Evolutionary conservation across 306 rosid genomes (phyloP).

Genomic region (Gleditsia sinensis): DNA sequence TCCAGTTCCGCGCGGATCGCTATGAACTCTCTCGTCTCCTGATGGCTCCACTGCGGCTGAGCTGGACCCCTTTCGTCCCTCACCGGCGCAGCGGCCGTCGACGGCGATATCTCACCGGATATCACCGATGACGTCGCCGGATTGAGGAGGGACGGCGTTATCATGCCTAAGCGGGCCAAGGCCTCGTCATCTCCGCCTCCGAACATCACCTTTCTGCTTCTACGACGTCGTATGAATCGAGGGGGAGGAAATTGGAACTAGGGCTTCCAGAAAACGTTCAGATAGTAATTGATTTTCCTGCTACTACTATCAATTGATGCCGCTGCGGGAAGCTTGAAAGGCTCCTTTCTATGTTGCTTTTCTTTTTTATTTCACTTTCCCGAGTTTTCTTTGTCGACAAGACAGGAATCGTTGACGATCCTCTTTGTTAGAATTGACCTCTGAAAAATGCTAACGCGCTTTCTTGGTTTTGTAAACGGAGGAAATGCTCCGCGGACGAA

Average conservation of each 20-base stretch:
- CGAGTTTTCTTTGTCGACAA: conserved; percentile 44
- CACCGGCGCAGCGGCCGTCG: conserved; percentile 14
- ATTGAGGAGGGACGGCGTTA: conserved; percentile 39
- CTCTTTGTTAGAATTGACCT: background rate
- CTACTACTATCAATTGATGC: background rate
- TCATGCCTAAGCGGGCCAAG: conserved; percentile 43
- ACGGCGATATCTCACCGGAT: conserved; percentile 43
- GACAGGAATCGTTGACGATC: conserved; percentile 49
- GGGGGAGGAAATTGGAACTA: conserved; percentile 5
- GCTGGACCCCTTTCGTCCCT: conserved; percentile 46
- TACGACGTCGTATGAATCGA: conserved; percentile 24
- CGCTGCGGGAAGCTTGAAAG: background rate
- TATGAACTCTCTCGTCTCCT: conserved; percentile 82
- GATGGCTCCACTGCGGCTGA: conserved; percentile 82
- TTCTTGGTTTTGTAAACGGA: background rate
- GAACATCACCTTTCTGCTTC: conserved; percentile 32
- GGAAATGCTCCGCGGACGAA: no score
- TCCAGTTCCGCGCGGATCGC: conserved; percentile 80
- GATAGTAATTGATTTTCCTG: background rate
- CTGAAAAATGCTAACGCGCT: conserved; percentile 5
- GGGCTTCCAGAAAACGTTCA: conserved; percentile 33
- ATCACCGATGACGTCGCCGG: conserved; percentile 41
- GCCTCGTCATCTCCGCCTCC: conserved; percentile 48
- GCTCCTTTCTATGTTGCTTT: background rate
- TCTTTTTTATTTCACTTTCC: background rate